These are phyloP conservation scores for Triangularia setosa DNA, from an alignment of 2,329 filamentous ascomycete species.

Conservation along the genomic window DNA sequence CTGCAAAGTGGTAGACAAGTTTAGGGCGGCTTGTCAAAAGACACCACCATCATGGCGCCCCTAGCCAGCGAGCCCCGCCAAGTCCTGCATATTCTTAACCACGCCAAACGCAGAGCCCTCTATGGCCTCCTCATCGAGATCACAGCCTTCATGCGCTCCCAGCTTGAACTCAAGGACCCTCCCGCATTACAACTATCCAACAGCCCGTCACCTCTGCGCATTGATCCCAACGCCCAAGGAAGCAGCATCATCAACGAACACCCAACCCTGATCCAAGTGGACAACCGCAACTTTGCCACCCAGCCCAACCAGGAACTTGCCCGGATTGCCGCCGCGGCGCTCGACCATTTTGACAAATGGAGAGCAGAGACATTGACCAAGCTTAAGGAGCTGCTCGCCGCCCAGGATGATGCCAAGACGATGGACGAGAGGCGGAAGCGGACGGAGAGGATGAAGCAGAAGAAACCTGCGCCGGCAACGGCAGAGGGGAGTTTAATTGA, in stretches of 20 bases:
- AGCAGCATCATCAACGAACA: conserved; percentile 13
- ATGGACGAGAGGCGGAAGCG: conserved; percentile 45
- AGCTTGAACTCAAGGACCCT: conserved; percentile 43
- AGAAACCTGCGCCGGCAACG: conserved; percentile 28
- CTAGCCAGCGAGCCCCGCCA: conserved; percentile 52
- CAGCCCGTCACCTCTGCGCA: conserved; percentile 21
- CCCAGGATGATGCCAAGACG: conserved; percentile 46
- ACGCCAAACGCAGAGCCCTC: conserved; percentile 48
- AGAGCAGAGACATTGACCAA: conserved; percentile 63
- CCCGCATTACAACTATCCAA: conserved; percentile 17
- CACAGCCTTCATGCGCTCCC: conserved; percentile 50
- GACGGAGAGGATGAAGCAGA: conserved; percentile 39
- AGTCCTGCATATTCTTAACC: conserved; percentile 52
- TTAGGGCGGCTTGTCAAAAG: background rate
- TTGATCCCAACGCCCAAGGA: conserved; percentile 20
- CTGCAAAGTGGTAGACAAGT: background rate
- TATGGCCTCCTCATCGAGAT: conserved; percentile 50
- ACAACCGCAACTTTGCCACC: background rate
- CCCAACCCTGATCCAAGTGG: conserved; percentile 7
- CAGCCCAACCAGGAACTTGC: conserved; percentile 32
- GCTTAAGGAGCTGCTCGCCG: conserved; percentile 63
- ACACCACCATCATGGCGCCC: conserved; percentile 44
- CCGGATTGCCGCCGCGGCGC: conserved; percentile 47
- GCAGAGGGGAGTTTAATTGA: conserved; percentile 40
- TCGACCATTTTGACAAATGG: conserved; percentile 76